Percentiles rank a stretch among this genome's conserved stretches.
These are phyloP conservation scores for Calonectria hongkongensis DNA, from an alignment of 2,329 filamentous ascomycete genomes.

Conservation along the genomic window DNA sequence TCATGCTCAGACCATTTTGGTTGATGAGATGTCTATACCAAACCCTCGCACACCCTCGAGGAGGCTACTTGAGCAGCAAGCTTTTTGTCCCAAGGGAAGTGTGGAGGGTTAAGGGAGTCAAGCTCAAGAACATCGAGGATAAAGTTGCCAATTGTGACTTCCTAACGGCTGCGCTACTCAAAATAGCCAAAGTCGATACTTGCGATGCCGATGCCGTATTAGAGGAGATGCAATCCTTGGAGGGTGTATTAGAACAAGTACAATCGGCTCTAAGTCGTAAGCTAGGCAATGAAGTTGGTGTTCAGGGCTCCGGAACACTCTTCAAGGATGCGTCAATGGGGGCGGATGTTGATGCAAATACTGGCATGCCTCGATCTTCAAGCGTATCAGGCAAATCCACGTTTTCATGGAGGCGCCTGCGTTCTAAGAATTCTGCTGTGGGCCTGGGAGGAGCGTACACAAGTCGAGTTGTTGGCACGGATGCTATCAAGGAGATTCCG, in stretches of 20 bases:
- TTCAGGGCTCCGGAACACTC: conserved; percentile 81
- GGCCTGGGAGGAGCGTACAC: conserved; percentile 72
- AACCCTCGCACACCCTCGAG: conserved; percentile 91
- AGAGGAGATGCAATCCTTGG: conserved; percentile 94
- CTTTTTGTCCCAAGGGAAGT: conserved; percentile 95
- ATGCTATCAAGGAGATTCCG: conserved; percentile 61
- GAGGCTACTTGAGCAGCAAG: conserved; percentile 93
- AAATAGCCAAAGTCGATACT: conserved; percentile 88
- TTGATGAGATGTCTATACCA: conserved; percentile 96
- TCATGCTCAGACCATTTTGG: conserved; percentile 96
- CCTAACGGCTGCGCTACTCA: conserved; percentile 90
- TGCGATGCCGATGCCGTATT: conserved; percentile 93
- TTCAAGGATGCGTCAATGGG: conserved; percentile 81
- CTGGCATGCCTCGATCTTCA: conserved; percentile 70
- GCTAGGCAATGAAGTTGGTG: conserved; percentile 93
- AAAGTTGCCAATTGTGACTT: conserved; percentile 95
- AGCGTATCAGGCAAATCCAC: conserved; percentile 83
- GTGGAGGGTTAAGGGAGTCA: conserved; percentile 95
- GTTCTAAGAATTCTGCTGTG: conserved; percentile 89
- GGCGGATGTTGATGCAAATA: conserved; percentile 66
- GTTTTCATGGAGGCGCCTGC: conserved; percentile 91
- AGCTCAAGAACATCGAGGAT: conserved; percentile 92
- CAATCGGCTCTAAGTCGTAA: conserved; percentile 86
- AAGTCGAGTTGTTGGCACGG: conserved; percentile 50
- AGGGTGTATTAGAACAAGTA: conserved; percentile 89